A percentile compares a stretch with the other conserved stretches of the same genome.
Evolutionary conservation across 2,329 filamentous ascomycete genomes (phyloP).

Genomic region (Cladosporium velox): DNA sequence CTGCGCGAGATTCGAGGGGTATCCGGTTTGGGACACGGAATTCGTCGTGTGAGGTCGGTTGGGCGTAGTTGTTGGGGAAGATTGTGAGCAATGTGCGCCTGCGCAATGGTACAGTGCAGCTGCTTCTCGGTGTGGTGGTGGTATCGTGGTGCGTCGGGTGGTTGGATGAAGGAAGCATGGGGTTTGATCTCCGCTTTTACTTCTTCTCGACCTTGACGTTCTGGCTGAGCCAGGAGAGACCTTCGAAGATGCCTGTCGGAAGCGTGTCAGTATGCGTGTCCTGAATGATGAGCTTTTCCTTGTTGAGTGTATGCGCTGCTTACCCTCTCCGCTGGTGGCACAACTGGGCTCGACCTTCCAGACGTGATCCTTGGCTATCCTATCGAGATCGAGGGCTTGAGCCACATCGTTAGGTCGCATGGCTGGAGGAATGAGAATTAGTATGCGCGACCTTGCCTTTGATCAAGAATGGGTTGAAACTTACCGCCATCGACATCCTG

Average conservation of each 20-base stretch:
- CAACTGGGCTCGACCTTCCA: conserved; percentile 59
- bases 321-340: conserved; percentile 53
- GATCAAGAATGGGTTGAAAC: conserved; percentile 41
- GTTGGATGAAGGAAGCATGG: background rate
- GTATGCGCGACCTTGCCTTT: no score
- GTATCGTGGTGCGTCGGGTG: background rate
- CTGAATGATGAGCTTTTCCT: background rate
- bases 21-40: background rate
- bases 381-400: conserved; percentile 50
- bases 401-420: conserved; percentile 55
- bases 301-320: background rate
- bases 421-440: conserved; percentile 35
- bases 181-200: background rate
- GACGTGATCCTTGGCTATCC: conserved; percentile 54
- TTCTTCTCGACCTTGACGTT: conserved; percentile 46
- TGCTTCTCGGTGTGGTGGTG: background rate
- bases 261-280: background rate
- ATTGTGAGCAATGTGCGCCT: background rate
- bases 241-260: conserved; percentile 49
- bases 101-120: background rate
- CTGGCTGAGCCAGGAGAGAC: conserved; percentile 53
- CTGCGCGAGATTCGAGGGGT: conserved; percentile 3
- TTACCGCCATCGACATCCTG: conserved; percentile 88
- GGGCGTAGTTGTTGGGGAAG: background rate
- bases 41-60: background rate